Evolutionary conservation across 805 yeast genomes (phyloP).

Genomic region (Cyberlindnera galapagoensis): DNA sequence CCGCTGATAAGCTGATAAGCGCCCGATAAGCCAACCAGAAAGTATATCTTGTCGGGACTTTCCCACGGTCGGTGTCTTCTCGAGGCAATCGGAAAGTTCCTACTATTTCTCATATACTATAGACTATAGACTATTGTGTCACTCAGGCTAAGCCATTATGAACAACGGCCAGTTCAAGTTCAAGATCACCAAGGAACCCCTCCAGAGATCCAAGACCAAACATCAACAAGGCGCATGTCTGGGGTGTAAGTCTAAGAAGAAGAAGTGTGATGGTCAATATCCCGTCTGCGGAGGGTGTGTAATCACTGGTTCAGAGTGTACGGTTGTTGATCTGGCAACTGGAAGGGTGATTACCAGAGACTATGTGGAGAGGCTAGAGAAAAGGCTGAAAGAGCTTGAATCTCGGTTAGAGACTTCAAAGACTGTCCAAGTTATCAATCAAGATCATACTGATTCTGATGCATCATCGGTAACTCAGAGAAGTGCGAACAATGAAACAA

Average conservation of each 20-base stretch:
- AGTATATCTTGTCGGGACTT: too few relatives aligned
- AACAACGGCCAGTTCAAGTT: slow-evolving; percentile 7
- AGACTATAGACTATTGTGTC: too few relatives aligned
- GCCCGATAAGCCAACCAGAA: too few relatives aligned
- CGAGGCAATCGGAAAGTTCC: too few relatives aligned
- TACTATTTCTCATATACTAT: too few relatives aligned
- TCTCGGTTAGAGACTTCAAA: neutral
- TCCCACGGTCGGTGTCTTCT: neutral
- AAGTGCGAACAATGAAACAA: neutral
- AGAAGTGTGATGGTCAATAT: slow-evolving; percentile 45
- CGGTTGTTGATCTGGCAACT: slow-evolving; percentile 41
- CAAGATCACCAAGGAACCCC: slow-evolving; percentile 5
- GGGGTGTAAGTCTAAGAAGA: slow-evolving; percentile 40
- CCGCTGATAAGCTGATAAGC: too few relatives aligned
- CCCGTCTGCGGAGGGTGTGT: slow-evolving; percentile 41
- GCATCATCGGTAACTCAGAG: too few relatives aligned
- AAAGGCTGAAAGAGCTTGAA: slow-evolving; percentile 14
- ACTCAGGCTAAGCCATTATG: too few relatives aligned
- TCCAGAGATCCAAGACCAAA: slow-evolving; percentile 8
- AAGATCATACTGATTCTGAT: too few relatives aligned
- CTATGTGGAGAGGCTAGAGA: slow-evolving; percentile 39
- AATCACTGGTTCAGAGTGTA: slow-evolving; percentile 35
- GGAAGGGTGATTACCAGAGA: slow-evolving; percentile 42
- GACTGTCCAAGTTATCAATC: slow-evolving; percentile 7
- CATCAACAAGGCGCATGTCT: slow-evolving; percentile 44